phyloP scores from a whole-genome alignment of 257 asterid species.

The Leonotis leonurus region DNA sequence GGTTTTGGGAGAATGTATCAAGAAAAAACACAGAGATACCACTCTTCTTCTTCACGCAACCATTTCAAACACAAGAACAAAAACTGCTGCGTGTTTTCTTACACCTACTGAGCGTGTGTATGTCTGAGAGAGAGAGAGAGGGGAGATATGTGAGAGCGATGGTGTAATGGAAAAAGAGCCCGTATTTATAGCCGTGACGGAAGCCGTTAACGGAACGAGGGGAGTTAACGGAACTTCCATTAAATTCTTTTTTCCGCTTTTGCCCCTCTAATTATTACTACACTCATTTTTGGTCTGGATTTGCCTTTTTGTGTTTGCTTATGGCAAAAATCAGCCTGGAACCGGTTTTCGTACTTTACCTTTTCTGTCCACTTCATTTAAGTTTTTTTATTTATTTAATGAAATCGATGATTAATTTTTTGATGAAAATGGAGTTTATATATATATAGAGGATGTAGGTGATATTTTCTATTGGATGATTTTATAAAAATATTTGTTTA shows the following conservation, averaged over 20 bases:
- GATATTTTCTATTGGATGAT: no score
- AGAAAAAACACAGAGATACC: slow-evolving; percentile 47
- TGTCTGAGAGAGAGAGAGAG: slow-evolving; percentile 24
- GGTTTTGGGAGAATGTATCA: slow-evolving; percentile 18
- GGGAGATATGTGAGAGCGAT: slow-evolving; percentile 17
- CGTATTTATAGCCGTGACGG: slow-evolving; percentile 59
- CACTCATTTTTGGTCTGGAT: slow-evolving; percentile 13
- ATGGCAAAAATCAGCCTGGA: slow-evolving; percentile 3
- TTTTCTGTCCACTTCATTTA: not conserved
- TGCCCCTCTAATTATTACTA: slow-evolving; percentile 14
- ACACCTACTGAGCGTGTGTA: slow-evolving; percentile 10
- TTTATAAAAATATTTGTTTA: no score
- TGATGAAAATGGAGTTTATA: no score
- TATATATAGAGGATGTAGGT: no score
- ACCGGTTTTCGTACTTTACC: slow-evolving; percentile 1
- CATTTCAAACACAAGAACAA: slow-evolving; percentile 29
- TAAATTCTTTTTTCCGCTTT: slow-evolving; percentile 22
- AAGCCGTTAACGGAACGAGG: slow-evolving; percentile 24
- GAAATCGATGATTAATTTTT: no score
- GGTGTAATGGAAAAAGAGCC: slow-evolving; percentile 25
- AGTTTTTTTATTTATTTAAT: not conserved
- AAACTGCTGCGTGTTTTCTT: not conserved
- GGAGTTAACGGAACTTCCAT: slow-evolving; percentile 43
- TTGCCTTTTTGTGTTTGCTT: not conserved
- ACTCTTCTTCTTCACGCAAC: slow-evolving; percentile 68